Conservation (phyloP, 768 basidiomycete species). For the Coprinopsis cinerea region DNA sequence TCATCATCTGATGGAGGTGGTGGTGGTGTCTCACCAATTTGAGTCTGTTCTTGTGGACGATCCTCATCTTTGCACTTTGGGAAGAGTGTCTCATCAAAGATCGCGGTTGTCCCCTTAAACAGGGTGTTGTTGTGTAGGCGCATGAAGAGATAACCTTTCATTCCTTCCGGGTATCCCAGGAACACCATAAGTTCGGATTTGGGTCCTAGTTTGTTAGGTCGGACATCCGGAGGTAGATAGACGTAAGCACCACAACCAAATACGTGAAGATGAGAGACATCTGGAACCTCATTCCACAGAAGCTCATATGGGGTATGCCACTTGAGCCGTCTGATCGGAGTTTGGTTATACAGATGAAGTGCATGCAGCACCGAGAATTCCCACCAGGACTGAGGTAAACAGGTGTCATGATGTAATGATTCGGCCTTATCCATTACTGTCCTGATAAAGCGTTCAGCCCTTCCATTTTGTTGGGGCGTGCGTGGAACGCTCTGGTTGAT, state of each 20-base stretch:
- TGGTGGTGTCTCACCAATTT: neutral
- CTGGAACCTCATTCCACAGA: slow-evolving; percentile 10
- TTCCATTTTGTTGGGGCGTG: slow-evolving; percentile 6
- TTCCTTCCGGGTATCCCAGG: slow-evolving; percentile 13
- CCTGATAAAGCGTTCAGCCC: slow-evolving; percentile 5
- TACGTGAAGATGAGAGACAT: slow-evolving; percentile 19
- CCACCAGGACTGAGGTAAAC: slow-evolving; percentile 15
- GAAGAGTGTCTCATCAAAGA: neutral
- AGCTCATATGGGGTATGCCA: slow-evolving; percentile 11
- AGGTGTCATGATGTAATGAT: slow-evolving; percentile 6
- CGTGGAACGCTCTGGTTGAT: neutral
- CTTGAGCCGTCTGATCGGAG: slow-evolving; percentile 17
- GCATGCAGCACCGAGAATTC: slow-evolving; percentile 19
- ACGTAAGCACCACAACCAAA: slow-evolving; percentile 25
- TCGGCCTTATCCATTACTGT: slow-evolving; percentile 11
- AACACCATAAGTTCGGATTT: slow-evolving; percentile 18
- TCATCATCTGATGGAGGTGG: too few relatives aligned
- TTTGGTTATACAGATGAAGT: slow-evolving; percentile 24
- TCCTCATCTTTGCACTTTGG: neutral
- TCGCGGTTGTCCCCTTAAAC: neutral
- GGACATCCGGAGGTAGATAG: slow-evolving; percentile 11
- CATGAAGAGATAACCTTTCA: slow-evolving; percentile 3
- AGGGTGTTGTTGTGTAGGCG: neutral
- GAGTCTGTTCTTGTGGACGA: neutral
- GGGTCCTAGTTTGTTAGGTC: slow-evolving; percentile 16